phyloP scores from a whole-genome alignment of 2,329 filamentous ascomycete genomes.

The Sclerotiophoma versabilis region DNA sequence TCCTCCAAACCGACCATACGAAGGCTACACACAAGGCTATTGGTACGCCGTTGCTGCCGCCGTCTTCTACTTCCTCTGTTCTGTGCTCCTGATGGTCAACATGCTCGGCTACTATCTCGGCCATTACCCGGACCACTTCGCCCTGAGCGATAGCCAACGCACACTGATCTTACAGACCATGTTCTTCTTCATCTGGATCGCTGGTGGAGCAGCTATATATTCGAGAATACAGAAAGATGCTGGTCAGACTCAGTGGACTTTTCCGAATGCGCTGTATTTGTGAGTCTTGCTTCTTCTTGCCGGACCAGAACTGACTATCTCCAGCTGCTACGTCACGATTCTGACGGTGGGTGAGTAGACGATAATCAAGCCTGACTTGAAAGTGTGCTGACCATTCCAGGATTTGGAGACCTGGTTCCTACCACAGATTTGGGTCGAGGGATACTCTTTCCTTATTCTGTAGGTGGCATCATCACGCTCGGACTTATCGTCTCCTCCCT shows the following conservation, averaged over 20 bases:
- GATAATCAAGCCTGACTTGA: neutral
- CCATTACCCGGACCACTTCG: conserved; percentile 80
- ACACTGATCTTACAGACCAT: conserved; percentile 93
- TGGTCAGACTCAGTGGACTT: conserved; percentile 66
- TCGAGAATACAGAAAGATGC: conserved; percentile 65
- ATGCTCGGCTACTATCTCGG: conserved; percentile 78
- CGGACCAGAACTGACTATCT: neutral
- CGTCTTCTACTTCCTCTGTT: conserved; percentile 78
- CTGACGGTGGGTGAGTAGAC: conserved; percentile 42
- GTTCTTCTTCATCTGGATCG: conserved; percentile 80
- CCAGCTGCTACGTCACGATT: conserved; percentile 50
- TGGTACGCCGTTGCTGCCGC: conserved; percentile 87
- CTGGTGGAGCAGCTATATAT: conserved; percentile 79
- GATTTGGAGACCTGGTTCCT: conserved; percentile 63
- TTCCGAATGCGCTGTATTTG: conserved; percentile 66
- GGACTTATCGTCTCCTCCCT: conserved; percentile 85
- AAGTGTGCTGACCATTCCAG: neutral
- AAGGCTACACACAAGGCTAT: conserved; percentile 79
- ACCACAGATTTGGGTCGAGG: conserved; percentile 66
- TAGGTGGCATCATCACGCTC: conserved; percentile 83
- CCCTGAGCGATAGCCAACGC: conserved; percentile 78
- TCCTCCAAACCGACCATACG: conserved; percentile 54
- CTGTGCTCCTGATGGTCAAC: conserved; percentile 78
- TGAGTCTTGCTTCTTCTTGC: neutral
- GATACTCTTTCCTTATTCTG: conserved; percentile 81